Evolutionary conservation across 768 basidiomycete genomes (phyloP).

Genomic region (Mycena rebaudengoi): DNA sequence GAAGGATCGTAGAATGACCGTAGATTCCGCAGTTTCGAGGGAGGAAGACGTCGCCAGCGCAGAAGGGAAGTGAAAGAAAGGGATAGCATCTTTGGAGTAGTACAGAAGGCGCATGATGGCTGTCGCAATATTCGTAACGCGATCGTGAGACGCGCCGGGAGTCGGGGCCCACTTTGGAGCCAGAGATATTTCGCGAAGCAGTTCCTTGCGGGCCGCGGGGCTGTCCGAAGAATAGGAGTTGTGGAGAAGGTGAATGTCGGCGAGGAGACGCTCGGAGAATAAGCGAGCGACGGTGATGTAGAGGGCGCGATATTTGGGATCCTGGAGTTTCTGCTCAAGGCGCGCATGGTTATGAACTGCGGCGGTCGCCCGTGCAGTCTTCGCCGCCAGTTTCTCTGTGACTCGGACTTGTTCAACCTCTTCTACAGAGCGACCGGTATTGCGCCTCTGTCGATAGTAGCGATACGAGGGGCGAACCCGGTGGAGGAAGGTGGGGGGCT

Average conservation of each 20-base stretch:
- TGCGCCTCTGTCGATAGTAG: too few species aligned
- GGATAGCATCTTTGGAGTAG: conserved; percentile 38
- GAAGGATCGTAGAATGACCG: conserved; percentile 58
- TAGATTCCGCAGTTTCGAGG: conserved; percentile 37
- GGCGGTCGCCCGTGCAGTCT: conserved; percentile 31
- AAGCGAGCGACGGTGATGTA: conserved; percentile 70
- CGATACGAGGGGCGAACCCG: too few species aligned
- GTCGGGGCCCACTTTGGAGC: conserved; percentile 79
- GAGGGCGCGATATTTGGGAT: conserved; percentile 66
- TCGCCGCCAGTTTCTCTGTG: conserved; percentile 33
- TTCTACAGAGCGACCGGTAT: too few species aligned
- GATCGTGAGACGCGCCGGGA: conserved; percentile 65
- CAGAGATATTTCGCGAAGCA: conserved; percentile 59
- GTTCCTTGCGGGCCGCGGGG: conserved; percentile 33
- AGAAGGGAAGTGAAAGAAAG: conserved; percentile 37
- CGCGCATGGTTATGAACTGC: conserved; percentile 41
- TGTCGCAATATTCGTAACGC: conserved; percentile 69
- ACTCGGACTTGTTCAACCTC: too few species aligned
- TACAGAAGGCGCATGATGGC: conserved; percentile 67
- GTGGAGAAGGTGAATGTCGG: conserved; percentile 53
- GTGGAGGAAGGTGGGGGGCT: conserved; percentile 40
- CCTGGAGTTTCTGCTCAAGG: conserved; percentile 50
- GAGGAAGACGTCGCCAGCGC: conserved; percentile 37
- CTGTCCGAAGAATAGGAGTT: conserved; percentile 44
- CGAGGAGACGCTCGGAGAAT: conserved; percentile 59